Evolutionary conservation across 495 filamentous ascomycete genomes (phyloP), one percentile per base, ranked within the genome.

Genomic region (Umbilicaria muhlenbergii): DNA sequence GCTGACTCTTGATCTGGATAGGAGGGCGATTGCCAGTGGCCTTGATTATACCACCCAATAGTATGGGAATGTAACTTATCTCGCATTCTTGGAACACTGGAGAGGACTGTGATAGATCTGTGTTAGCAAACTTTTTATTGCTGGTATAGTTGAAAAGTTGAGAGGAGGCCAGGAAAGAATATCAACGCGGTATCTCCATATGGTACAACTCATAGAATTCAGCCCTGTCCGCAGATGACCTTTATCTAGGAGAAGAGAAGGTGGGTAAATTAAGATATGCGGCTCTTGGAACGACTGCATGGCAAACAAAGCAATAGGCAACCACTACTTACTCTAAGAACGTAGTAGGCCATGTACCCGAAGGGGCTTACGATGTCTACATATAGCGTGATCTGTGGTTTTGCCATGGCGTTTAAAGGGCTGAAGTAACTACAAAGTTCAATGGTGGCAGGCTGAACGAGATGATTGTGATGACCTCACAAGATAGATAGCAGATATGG

Each of bases 311-410:
- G 18, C 32, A 34, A 17, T 24, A 24, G 21, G 21, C 21, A 38
- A 16, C 13, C 8, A 3, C 16, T 15, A 60, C 71, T 44, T 58
- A 78, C 80, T 43, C 62, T 62, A 36, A 78, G 51, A 3, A 82
- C 60, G 52, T 81, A 68, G 51, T 76, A 86, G 2, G 75, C 81
- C 49, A 75, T 63, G 43, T 83, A 84, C 0, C 71, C 73, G 53
- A 86, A 85, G 6, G 81, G 81, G 53, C 73, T 78, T 24, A 86
- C 71, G 28, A 77, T 69, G 58, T 84, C 81, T 32, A 83, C 47
- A 53, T 77, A 84, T 36, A 83, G 64, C 0, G 68, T 77, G 35
- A 86, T 67, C 58, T 77, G 73, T 15, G 77, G 72, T n/a, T 39
- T 48, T 13, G 59, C 52, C 69, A 75, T 74, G 14, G 24, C 24